Conservation (phyloP, 192 early-diverging fungal genomes). For the Gaertneriomyces semiglobifer region DNA sequence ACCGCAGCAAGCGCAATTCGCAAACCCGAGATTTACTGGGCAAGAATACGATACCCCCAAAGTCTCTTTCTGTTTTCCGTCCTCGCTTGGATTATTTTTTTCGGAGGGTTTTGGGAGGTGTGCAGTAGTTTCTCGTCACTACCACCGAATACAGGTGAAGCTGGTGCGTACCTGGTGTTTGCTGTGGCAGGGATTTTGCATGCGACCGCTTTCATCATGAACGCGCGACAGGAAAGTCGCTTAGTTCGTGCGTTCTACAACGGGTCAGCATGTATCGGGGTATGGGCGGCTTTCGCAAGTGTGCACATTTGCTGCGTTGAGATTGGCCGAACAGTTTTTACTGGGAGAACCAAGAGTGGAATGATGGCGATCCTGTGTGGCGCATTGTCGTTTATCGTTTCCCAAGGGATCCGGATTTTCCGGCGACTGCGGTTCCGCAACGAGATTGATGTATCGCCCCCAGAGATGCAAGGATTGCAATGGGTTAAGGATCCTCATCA, state of each 20-base stretch:
- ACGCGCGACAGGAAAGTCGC: neutral
- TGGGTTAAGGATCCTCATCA: conserved; percentile 2
- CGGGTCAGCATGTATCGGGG: neutral
- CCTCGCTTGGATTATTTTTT: neutral
- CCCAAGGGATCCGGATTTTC: neutral
- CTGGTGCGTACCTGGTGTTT: conserved; percentile 2
- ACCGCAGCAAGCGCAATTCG: neutral
- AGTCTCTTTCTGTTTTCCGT: neutral
- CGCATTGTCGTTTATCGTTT: neutral
- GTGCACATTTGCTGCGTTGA: conserved; percentile 1
- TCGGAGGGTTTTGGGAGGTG: neutral
- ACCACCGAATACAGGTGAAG: neutral
- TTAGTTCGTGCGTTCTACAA: neutral
- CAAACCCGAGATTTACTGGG: neutral
- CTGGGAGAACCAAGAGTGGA: neutral
- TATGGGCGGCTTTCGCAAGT: neutral
- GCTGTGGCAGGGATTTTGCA: neutral
- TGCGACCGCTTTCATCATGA: neutral
- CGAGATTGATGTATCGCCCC: neutral
- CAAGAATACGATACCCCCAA: neutral
- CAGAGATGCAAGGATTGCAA: neutral
- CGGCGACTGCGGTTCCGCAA: neutral
- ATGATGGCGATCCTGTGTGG: neutral
- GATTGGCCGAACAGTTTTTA: neutral
- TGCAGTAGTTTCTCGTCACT: neutral